Conservation (phyloP, 164 flowering plant genomes). For the Aristolochia contorta region DNA sequence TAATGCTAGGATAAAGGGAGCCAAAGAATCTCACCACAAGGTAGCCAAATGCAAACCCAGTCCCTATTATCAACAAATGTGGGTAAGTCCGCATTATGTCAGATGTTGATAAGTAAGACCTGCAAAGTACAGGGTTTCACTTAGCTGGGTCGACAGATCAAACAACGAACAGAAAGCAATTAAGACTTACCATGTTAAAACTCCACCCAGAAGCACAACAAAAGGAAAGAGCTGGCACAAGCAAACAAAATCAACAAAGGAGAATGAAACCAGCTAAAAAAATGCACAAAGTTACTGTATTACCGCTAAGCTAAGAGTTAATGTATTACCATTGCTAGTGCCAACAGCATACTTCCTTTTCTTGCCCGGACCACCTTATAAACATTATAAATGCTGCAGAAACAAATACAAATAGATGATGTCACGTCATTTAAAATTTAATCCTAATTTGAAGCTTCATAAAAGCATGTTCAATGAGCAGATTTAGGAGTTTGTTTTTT, state of each 20-base stretch:
- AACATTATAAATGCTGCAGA: conserved; percentile 66
- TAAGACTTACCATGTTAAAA: conserved; percentile 53
- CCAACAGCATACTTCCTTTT: conserved; percentile 80
- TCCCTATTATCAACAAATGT: conserved; percentile 70
- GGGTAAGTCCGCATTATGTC: conserved; percentile 70
- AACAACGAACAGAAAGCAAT: background rate
- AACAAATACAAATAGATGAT: background rate
- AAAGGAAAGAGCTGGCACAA: conserved; percentile 80
- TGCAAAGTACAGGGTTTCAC: conserved; percentile 19
- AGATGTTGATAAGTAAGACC: conserved; percentile 86
- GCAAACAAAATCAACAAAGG: conserved; percentile 1
- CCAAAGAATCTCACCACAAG: conserved; percentile 66
- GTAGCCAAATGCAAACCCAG: conserved; percentile 94
- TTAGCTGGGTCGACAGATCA: background rate
- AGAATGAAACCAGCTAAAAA: background rate
- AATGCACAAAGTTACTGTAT: background rate
- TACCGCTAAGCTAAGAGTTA: conserved; percentile 40
- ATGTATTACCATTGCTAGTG: conserved; percentile 74
- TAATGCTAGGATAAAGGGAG: background rate
- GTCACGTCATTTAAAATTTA: background rate
- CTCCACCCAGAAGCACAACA: conserved; percentile 63
- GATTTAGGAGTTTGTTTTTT: too few relatives aligned
- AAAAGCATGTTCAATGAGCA: too few relatives aligned
- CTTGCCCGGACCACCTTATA: conserved; percentile 71
- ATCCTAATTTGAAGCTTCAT: too few relatives aligned